Evolutionary conservation across 257 asterid species (phyloP).

Genomic region (Oldenlandia corymbosa): DNA sequence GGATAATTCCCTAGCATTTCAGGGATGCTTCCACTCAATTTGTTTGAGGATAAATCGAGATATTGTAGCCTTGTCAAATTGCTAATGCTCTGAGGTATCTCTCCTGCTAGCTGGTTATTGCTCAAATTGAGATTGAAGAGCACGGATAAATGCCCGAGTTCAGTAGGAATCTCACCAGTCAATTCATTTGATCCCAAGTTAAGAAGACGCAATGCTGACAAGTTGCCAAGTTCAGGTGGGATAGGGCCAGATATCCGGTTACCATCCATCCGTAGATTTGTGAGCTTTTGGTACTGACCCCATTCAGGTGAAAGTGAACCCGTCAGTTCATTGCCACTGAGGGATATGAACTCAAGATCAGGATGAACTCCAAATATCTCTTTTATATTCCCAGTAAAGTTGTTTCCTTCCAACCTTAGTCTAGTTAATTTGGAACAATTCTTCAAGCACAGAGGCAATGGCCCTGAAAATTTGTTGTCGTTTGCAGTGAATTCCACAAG

Average conservation of each 20-base stretch:
- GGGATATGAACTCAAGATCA: conserved; percentile 39
- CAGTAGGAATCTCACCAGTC: conserved; percentile 53
- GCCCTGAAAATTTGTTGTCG: conserved; percentile 55
- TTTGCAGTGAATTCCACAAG: conserved; percentile 43
- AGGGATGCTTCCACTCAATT: conserved; percentile 47
- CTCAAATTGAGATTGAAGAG: conserved; percentile 45
- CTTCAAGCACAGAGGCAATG: conserved; percentile 60
- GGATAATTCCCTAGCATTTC: conserved; percentile 37
- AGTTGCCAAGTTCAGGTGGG: conserved; percentile 63
- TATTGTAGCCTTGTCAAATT: conserved; percentile 35
- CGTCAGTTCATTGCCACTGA: conserved; percentile 47
- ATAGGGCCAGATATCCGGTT: conserved; percentile 58
- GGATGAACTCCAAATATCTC: conserved; percentile 62
- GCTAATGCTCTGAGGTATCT: conserved; percentile 50
- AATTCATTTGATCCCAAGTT: conserved; percentile 52
- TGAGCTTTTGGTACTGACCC: conserved; percentile 46
- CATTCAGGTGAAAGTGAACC: conserved; percentile 57
- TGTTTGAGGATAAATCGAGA: conserved; percentile 60
- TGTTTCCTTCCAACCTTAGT: conserved; percentile 59
- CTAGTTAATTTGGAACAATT: conserved; percentile 45
- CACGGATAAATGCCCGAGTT: conserved; percentile 37
- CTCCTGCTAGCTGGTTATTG: conserved; percentile 55
- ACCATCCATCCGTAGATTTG: conserved; percentile 39
- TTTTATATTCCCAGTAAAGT: conserved; percentile 49
- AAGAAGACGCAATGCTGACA: conserved; percentile 41